These are phyloP conservation scores for Lactarius indigo DNA, from an alignment of 768 basidiomycete species.

Conservation along the genomic window DNA sequence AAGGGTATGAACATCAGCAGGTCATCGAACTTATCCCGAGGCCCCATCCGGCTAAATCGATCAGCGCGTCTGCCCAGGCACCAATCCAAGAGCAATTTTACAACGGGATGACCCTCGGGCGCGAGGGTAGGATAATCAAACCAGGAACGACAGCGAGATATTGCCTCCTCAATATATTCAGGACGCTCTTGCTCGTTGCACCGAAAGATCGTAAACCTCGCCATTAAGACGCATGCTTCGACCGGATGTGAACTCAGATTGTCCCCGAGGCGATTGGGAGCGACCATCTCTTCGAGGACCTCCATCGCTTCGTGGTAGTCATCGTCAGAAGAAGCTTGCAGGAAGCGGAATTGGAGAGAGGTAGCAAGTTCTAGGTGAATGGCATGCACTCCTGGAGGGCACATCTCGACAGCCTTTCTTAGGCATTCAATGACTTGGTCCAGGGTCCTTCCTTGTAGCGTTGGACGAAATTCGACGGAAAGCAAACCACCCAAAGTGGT, in stretches of 20 bases:
- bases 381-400: neutral
- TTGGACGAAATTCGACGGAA: neutral
- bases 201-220: neutral
- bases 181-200: neutral
- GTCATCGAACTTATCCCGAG: neutral
- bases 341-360: neutral
- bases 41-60: neutral
- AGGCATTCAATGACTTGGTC: neutral
- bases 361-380: neutral
- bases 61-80: neutral
- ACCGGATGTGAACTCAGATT: neutral
- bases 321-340: neutral
- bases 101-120: neutral
- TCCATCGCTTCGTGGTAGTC: neutral
- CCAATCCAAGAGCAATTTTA: neutral
- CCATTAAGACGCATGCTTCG: neutral
- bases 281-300: neutral
- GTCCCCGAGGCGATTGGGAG: neutral
- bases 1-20: neutral
- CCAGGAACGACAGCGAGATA: neutral
- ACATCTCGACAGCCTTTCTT: neutral
- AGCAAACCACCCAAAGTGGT: neutral
- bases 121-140: neutral
- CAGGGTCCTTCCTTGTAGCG: neutral
- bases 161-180: neutral